Conservation (phyloP, 2,329 filamentous ascomycete species). For the Arthrobotrys musiformis region DNA sequence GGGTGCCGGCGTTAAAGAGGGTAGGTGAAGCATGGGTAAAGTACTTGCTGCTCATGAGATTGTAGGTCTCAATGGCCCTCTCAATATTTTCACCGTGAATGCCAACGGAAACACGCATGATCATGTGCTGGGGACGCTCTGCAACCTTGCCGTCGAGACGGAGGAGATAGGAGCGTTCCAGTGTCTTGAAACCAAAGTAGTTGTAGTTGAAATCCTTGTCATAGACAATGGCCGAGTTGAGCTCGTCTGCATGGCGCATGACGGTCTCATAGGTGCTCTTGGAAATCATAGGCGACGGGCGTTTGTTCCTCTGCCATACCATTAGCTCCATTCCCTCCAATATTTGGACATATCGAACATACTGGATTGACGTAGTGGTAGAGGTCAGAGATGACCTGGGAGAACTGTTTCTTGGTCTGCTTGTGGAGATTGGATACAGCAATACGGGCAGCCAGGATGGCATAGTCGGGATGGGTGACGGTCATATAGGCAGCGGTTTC, state of each 20-base stretch:
- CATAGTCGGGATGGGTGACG: conserved; percentile 98
- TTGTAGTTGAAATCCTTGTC: conserved; percentile 99
- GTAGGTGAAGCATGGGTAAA: conserved; percentile 99
- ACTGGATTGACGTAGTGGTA: conserved; percentile 92
- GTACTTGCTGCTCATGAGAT: conserved; percentile 98
- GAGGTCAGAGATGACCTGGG: conserved; percentile 89
- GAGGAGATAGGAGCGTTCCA: conserved; percentile 96
- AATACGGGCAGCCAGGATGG: conserved; percentile 96
- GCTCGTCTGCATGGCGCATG: conserved; percentile 94
- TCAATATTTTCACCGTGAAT: conserved; percentile 97
- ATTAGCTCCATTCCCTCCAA: background rate
- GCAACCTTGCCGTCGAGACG: conserved; percentile 96
- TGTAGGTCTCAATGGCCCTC: conserved; percentile 95
- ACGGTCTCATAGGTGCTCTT: conserved; percentile 89
- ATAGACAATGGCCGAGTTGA: conserved; percentile 98
- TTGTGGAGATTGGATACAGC: conserved; percentile 99
- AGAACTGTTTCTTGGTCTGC: conserved; percentile 99
- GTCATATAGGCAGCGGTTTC: conserved; percentile 99
- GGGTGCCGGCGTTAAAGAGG: conserved; percentile 96
- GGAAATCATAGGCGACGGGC: conserved; percentile 91
- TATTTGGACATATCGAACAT: background rate
- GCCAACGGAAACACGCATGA: conserved; percentile 98
- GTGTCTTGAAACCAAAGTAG: conserved; percentile 99
- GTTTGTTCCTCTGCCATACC: conserved; percentile 73
- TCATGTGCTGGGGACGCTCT: conserved; percentile 98